phyloP scores from a whole-genome alignment of 805 yeast species.

The Suhomyces sp. region DNA sequence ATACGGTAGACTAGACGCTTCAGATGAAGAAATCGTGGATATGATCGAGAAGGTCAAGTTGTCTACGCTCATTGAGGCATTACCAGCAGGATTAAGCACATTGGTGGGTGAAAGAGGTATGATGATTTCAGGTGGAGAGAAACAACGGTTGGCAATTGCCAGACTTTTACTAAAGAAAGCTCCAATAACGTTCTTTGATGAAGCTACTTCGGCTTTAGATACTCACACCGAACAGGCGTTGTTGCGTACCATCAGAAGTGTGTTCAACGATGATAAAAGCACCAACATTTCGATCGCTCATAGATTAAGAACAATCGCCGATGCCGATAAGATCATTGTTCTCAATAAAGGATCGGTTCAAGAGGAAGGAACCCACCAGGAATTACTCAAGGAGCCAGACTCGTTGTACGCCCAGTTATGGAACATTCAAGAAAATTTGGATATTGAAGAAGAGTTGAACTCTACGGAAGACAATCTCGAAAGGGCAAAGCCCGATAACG shows the following conservation, averaged over 20 bases:
- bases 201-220: slow-evolving; percentile 94
- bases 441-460: slow-evolving; percentile 10
- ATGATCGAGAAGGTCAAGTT: slow-evolving; percentile 73
- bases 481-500: neutral
- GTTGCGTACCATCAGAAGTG: slow-evolving; percentile 65
- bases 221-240: slow-evolving; percentile 92
- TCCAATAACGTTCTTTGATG: slow-evolving; percentile 92
- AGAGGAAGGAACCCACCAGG: slow-evolving; percentile 84
- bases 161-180: slow-evolving; percentile 82
- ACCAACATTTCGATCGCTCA: slow-evolving; percentile 94
- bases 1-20: slow-evolving; percentile 75
- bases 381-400: slow-evolving; percentile 48
- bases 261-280: slow-evolving; percentile 53
- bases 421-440: slow-evolving; percentile 86
- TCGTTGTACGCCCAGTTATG: slow-evolving; percentile 81
- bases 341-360: slow-evolving; percentile 71
- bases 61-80: slow-evolving; percentile 54
- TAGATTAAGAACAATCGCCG: slow-evolving; percentile 88
- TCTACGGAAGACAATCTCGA: neutral
- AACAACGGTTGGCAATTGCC: slow-evolving; percentile 92
- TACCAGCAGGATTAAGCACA: slow-evolving; percentile 84
- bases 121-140: slow-evolving; percentile 99
- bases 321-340: slow-evolving; percentile 89
- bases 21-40: slow-evolving; percentile 63
- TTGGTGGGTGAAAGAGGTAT: slow-evolving; percentile 96